Conservation (phyloP, 2,329 filamentous ascomycete genomes). For the Ascochyta pisi region DNA sequence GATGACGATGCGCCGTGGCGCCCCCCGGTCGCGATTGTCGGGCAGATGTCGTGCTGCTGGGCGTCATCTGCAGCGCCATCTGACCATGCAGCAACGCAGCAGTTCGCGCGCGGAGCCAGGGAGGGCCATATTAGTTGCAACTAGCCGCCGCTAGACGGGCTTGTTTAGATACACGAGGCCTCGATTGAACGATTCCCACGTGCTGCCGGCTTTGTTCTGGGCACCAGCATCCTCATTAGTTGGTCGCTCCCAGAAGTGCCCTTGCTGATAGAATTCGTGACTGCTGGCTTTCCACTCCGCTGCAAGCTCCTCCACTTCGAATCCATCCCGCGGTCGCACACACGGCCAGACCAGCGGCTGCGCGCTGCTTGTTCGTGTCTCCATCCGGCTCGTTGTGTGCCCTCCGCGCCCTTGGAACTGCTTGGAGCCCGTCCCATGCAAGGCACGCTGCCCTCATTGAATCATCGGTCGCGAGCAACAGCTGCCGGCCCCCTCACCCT, state of each 20-base stretch:
- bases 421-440: constrained; percentile 41
- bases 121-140: constrained; percentile 42
- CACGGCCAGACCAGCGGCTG: constrained; percentile 38
- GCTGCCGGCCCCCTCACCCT: constrained; percentile 24
- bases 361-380: constrained; percentile 32
- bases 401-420: constrained; percentile 34
- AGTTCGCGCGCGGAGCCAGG: constrained; percentile 33
- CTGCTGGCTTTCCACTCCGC: constrained; percentile 28
- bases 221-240: constrained; percentile 37
- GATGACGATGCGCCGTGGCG: constrained; percentile 4
- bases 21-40: neutral
- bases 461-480: constrained; percentile 31
- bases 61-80: constrained; percentile 21
- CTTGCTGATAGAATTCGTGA: constrained; percentile 19
- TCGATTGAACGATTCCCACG: constrained; percentile 51
- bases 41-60: constrained; percentile 19
- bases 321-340: constrained; percentile 37
- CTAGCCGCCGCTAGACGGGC: constrained; percentile 46
- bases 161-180: constrained; percentile 48
- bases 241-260: constrained; percentile 30
- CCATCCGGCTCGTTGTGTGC: constrained; percentile 27
- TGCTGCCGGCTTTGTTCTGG: constrained; percentile 39
- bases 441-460: constrained; percentile 44
- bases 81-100: constrained; percentile 23
- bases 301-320: constrained; percentile 29